Evolutionary conservation across 352 stramenopile genomes (phyloP), one percentile per base, ranked within the genome.

Genomic region (Phytophthora tentaculata): DNA sequence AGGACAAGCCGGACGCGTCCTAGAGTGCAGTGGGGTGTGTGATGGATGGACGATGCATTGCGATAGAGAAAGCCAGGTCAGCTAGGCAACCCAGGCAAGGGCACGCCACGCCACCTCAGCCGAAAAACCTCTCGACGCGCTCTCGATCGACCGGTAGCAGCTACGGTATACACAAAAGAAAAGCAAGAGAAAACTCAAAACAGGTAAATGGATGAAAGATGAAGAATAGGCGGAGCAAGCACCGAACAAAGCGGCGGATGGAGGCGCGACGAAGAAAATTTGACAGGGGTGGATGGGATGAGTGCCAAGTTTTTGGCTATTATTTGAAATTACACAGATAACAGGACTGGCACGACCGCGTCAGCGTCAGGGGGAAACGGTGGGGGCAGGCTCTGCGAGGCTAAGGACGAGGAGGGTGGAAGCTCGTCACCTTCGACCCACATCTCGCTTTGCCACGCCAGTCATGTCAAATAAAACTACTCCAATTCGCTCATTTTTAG

Each of bases 21-120:
- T 81, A 77, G 60, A 74, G 26, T 29, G 41, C 45, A 65, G 49
- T 26, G 48, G 14, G 43, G 53, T 48, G 49, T 56, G 37, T 53
- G 35, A 72, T 61, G 66, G 59, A 76, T 61, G 61, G 59, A 73
- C 13, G 57, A 67, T 71, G 70, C 60, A 71, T 71, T 77, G 70
- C 65, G 61, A 74, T 76, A 76, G 69, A 76, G 64, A 76, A 56
- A 61, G 58, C 58, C 69, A 73, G 64, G 64, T 71, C 57, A 76
- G 59, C 39, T 69, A 71, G 35, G 51, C 57, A 47, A 58, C 58
- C 56, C 43, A 65, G 57, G 68, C 61, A 37, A 71, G 51, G 32
- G 48, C 61, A 68, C 54, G 44, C 62, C 29, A 69, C 57, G 28
- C 50, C 49, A 73, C 61, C 61, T 57, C 61, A 43, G 67, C 50